These are phyloP conservation scores for Coleophoma crateriformis DNA, from an alignment of 2,329 filamentous ascomycete genomes.

Conservation along the genomic window DNA sequence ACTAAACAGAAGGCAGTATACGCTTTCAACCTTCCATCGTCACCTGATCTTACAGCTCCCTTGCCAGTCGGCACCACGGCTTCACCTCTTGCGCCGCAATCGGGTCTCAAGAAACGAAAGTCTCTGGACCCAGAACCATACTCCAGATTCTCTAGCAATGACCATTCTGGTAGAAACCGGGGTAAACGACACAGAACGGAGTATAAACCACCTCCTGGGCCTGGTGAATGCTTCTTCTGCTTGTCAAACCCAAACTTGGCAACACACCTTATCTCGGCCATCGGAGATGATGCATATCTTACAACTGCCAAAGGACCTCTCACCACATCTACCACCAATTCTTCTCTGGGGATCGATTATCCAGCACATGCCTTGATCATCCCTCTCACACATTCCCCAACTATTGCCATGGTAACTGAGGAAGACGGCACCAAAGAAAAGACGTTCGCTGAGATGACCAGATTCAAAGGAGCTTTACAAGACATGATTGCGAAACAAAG, in stretches of 20 bases:
- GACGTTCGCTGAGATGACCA: slow-evolving; percentile 75
- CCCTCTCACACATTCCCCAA: slow-evolving; percentile 76
- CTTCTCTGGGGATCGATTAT: slow-evolving; percentile 59
- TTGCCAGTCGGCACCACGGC: slow-evolving; percentile 68
- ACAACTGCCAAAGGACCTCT: slow-evolving; percentile 91
- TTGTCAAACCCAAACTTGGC: slow-evolving; percentile 80
- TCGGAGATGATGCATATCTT: slow-evolving; percentile 82
- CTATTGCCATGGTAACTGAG: slow-evolving; percentile 58
- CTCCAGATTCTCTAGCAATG: slow-evolving; percentile 48
- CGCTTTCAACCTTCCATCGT: slow-evolving; percentile 66
- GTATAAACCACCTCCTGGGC: slow-evolving; percentile 56
- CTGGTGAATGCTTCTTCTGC: slow-evolving; percentile 90
- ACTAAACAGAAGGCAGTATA: slow-evolving; percentile 78
- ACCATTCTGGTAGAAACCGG: slow-evolving; percentile 28
- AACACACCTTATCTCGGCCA: slow-evolving; percentile 83
- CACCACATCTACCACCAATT: slow-evolving; percentile 64
- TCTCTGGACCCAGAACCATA: slow-evolving; percentile 40
- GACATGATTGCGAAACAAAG: slow-evolving; percentile 62
- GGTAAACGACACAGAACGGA: slow-evolving; percentile 39
- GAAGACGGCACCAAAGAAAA: slow-evolving; percentile 47
- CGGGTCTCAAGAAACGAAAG: slow-evolving; percentile 48
- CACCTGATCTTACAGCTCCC: slow-evolving; percentile 50
- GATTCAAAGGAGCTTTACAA: slow-evolving; percentile 72
- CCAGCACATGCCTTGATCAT: slow-evolving; percentile 89
- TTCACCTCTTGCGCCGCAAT: slow-evolving; percentile 59